Percentiles rank a stretch among this genome's conserved stretches.
phyloP scores from a whole-genome alignment of 495 filamentous ascomycete genomes.

The Terfezia claveryi region DNA sequence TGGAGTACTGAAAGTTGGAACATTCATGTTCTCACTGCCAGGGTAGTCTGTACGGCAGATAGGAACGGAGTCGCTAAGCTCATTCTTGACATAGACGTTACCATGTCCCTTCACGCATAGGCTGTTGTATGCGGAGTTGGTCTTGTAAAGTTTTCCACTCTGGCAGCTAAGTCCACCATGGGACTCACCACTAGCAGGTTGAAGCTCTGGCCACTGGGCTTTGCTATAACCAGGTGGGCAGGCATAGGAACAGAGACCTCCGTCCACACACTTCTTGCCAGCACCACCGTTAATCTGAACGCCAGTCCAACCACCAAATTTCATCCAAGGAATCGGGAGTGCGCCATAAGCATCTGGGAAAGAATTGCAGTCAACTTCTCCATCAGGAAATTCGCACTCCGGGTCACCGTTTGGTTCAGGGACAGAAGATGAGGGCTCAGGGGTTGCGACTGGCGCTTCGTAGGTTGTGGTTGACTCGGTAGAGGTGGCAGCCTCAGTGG shows the following conservation, averaged over 20 bases:
- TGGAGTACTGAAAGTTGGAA: slow-evolving; percentile 41
- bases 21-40: slow-evolving; percentile 60
- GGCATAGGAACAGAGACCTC: slow-evolving; percentile 73
- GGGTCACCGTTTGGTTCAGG: neutral
- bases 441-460: neutral
- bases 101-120: slow-evolving; percentile 58
- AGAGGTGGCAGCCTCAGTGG: neutral
- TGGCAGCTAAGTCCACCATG: slow-evolving; percentile 76
- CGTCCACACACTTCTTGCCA: slow-evolving; percentile 33
- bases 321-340: slow-evolving; percentile 42
- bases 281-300: slow-evolving; percentile 47
- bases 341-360: slow-evolving; percentile 80
- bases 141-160: slow-evolving; percentile 55
- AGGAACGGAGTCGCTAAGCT: slow-evolving; percentile 37
- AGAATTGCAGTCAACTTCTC: slow-evolving; percentile 40
- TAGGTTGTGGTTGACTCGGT: neutral
- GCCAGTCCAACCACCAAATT: slow-evolving; percentile 56
- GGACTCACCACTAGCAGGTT: slow-evolving; percentile 67
- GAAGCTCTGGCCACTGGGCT: slow-evolving; percentile 65
- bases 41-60: slow-evolving; percentile 95
- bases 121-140: slow-evolving; percentile 38
- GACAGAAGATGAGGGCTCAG: neutral
- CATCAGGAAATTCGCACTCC: slow-evolving; percentile 42
- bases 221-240: slow-evolving; percentile 86
- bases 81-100: slow-evolving; percentile 52